Percentiles rank a stretch among this genome's conserved stretches.
Conservation (phyloP, 768 basidiomycete genomes). For the Tremella yokohamensis region DNA sequence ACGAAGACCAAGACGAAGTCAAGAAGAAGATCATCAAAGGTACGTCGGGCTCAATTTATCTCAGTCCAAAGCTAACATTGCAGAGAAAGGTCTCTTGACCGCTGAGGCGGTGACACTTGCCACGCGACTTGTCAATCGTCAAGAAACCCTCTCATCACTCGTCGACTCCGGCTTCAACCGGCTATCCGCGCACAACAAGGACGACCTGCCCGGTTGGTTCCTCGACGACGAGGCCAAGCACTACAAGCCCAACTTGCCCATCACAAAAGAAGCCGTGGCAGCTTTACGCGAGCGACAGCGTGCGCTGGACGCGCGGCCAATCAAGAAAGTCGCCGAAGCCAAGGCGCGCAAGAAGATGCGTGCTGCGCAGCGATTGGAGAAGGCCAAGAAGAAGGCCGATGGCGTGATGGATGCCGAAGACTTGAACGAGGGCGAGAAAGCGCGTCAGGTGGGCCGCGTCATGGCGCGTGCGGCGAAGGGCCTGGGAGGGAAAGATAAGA, state of each 20-base stretch:
- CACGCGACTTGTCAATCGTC: slow-evolving; percentile 81
- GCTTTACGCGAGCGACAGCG: slow-evolving; percentile 84
- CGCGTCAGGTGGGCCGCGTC: slow-evolving; percentile 84
- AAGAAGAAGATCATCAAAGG: slow-evolving; percentile 67
- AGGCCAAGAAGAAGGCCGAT: slow-evolving; percentile 93
- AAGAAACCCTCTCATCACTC: slow-evolving; percentile 80
- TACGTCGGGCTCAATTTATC: slow-evolving; percentile 50
- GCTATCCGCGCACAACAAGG: slow-evolving; percentile 85
- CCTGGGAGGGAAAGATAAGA: slow-evolving; percentile 54
- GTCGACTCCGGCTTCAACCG: slow-evolving; percentile 95
- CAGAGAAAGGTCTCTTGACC: slow-evolving; percentile 78
- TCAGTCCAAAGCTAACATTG: neutral
- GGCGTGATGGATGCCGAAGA: slow-evolving; percentile 73
- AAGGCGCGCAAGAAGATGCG: slow-evolving; percentile 95
- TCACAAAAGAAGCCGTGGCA: slow-evolving; percentile 90
- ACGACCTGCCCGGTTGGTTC: slow-evolving; percentile 92
- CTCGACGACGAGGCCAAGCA: slow-evolving; percentile 89
- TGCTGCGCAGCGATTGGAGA: slow-evolving; percentile 77
- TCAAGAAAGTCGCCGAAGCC: slow-evolving; percentile 98
- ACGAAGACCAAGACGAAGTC: slow-evolving; percentile 68
- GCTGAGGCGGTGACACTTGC: slow-evolving; percentile 89
- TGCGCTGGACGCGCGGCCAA: slow-evolving; percentile 90
- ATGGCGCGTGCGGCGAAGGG: slow-evolving; percentile 56
- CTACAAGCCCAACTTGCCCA: slow-evolving; percentile 91
- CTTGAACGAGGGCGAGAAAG: slow-evolving; percentile 92